Evolutionary conservation across 768 basidiomycete species (phyloP), one percentile per base, ranked within the genome.

Genomic region (Botryobasidium botryosum): DNA sequence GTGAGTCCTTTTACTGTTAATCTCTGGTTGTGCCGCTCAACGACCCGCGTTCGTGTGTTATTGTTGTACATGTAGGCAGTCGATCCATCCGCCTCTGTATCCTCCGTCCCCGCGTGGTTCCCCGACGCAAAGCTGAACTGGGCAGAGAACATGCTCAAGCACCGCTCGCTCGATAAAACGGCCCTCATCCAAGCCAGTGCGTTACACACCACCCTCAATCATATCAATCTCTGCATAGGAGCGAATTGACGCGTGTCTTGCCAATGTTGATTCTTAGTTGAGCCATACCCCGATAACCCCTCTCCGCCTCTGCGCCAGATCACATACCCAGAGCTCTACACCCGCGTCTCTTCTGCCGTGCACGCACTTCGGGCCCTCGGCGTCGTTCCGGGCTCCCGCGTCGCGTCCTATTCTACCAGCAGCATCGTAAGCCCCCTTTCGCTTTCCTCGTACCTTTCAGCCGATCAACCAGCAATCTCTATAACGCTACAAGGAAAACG

Each of bases 381-480:
- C 38, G 54, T 79, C 28, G 61, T 65, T 44, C 69, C 70, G 47
- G 80, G 80, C 21, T 79, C 84, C 56, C 71, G 80, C 15, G 70
- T 86, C 15, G 80, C 74, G 1, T 77, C 79, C 24, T 86, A 84
- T 58, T 73, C 79, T 10, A 79, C 79, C 10, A 85, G 82, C 55
- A 81, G 77, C 57, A 72, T 83, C 38, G 79, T 80, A 55, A 57
- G 76, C 65, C 42, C 50, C 39, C 13, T 35, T 28, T 33, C 31
- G 8, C 31, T 33, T 33, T 17, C 10, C 10, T 33, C 17, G 17
- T 33, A 8, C 31, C 17, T 8, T 33, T 17, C 8, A 8, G 31
- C 17, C 17, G 23, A n/a, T 18, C 21, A 13, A 24, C 33, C 27
- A 35, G 24, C 8, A 20, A 46, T 25, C n/a, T 17, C 8, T 7